Conservation (phyloP, 768 basidiomycete genomes). For the Panus rudis region DNA sequence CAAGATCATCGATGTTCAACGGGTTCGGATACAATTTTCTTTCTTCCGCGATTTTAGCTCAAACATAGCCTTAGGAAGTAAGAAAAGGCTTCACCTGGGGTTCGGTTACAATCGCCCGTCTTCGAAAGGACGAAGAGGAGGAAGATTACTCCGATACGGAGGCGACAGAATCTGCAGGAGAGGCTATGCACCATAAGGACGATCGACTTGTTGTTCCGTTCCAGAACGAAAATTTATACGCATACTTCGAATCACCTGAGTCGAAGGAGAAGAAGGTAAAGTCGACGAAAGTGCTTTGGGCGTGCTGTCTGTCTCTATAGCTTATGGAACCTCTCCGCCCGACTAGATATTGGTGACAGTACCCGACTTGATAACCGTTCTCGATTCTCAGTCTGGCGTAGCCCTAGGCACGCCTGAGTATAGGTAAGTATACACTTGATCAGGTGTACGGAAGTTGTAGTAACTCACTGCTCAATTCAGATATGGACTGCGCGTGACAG, state of each 20-base stretch:
- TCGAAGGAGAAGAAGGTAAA: constrained; percentile 25
- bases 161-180: background rate
- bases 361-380: constrained; percentile 57
- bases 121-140: constrained; percentile 24
- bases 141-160: constrained; percentile 5
- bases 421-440: constrained; percentile 15
- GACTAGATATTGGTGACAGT: constrained; percentile 45
- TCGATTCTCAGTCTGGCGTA: constrained; percentile 55
- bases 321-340: no score
- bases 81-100: constrained; percentile 28
- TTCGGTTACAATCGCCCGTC: constrained; percentile 22
- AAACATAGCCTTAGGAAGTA: constrained; percentile 16
- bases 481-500: constrained; percentile 54
- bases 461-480: constrained; percentile 1
- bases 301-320: no score
- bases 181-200: constrained; percentile 7
- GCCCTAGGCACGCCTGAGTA: constrained; percentile 61
- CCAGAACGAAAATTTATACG: constrained; percentile 57
- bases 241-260: constrained; percentile 27
- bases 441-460: background rate
- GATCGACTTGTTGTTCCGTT: constrained; percentile 44
- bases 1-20: constrained; percentile 44
- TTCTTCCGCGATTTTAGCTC: background rate
- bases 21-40: constrained; percentile 11
- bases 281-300: no score